phyloP scores from a whole-genome alignment of 306 rosid species.

The Betula pendula region DNA sequence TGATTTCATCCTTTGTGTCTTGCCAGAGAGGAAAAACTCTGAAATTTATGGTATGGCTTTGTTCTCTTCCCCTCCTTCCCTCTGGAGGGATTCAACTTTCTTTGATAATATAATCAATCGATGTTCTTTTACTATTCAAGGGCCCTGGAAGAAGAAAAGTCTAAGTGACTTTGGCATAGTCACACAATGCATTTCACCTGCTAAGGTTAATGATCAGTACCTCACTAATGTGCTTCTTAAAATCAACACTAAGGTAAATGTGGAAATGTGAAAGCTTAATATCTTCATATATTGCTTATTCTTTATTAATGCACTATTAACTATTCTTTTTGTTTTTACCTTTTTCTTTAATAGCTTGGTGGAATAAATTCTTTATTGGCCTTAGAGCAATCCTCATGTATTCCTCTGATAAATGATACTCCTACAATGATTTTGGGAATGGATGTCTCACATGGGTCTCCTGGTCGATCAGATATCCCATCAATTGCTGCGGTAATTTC shows the following conservation, averaged over 20 bases:
- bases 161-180: slow-evolving; percentile 74
- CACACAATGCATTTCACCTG: slow-evolving; percentile 82
- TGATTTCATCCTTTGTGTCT: slow-evolving; percentile 72
- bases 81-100: slow-evolving; percentile 15
- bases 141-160: slow-evolving; percentile 89
- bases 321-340: slow-evolving; percentile 15
- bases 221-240: slow-evolving; percentile 85
- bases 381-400: slow-evolving; percentile 63
- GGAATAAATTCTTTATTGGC: slow-evolving; percentile 88
- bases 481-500: slow-evolving; percentile 81
- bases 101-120: slow-evolving; percentile 4
- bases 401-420: slow-evolving; percentile 70
- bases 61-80: background rate
- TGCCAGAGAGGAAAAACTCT: slow-evolving; percentile 79
- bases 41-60: slow-evolving; percentile 68
- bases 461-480: slow-evolving; percentile 68
- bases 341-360: slow-evolving; percentile 62
- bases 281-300: background rate
- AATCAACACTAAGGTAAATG: slow-evolving; percentile 83
- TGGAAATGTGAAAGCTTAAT: slow-evolving; percentile 17
- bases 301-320: background rate
- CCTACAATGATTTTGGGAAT: slow-evolving; percentile 94
- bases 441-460: slow-evolving; percentile 89
- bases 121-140: slow-evolving; percentile 41
- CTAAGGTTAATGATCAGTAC: slow-evolving; percentile 78